Base-by-base conservation (phyloP, 1,284 basidiomycete species). In the Trametes versicolor region DNA sequence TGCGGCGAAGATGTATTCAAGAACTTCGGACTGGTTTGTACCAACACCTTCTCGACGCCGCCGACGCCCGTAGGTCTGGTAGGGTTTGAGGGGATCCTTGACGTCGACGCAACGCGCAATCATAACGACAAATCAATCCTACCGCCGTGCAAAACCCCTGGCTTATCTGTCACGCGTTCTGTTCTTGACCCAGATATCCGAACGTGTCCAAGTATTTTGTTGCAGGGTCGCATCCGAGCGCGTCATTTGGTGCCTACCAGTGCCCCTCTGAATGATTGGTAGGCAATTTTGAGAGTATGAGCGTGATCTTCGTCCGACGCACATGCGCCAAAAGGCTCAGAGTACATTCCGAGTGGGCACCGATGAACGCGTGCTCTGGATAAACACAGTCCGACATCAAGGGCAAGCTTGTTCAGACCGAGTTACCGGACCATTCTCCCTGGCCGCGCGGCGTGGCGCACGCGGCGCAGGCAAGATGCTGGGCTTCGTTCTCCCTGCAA, bases 11-110 rank as follows among this genome's bases (percentile, higher is more conserved):
- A 84, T 3, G 81, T 76, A 19, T 75, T 73, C 1, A 87, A 88
- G 73, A 81, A 81, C 67, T 81, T 79, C 36, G n/a, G n/a, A n/a
- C n/a, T n/a, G n/a, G 84, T 88, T 78, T 85, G 79, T 2, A 88
- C 85, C 68, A 88, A 87, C 2, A 92, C 90, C 76, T 92, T 91
- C 74, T 86, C 81, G 17, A 92, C 85, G 4, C 88, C 87, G 19
- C 74, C 80, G 58, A 80, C 68, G n/a, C 87, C 91, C 87, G 69
- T 92, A 91, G 10, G 85, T 85, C 32, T 74, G 74, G 68, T 89
- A 89, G 0, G 89, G 76, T 62, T 83, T 81, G 9, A 81, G 79
- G 80, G 86, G 84, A 69, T 91, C 89, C 34, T 91, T 87, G 8
- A 92, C 68, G 3, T 83, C 81, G 1, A 91, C 86, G 54, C 89